A percentile compares a stretch with the other conserved stretches of the same genome.
Conservation (phyloP, 73 alveolate genomes). For the Uronychia setigera region DNA sequence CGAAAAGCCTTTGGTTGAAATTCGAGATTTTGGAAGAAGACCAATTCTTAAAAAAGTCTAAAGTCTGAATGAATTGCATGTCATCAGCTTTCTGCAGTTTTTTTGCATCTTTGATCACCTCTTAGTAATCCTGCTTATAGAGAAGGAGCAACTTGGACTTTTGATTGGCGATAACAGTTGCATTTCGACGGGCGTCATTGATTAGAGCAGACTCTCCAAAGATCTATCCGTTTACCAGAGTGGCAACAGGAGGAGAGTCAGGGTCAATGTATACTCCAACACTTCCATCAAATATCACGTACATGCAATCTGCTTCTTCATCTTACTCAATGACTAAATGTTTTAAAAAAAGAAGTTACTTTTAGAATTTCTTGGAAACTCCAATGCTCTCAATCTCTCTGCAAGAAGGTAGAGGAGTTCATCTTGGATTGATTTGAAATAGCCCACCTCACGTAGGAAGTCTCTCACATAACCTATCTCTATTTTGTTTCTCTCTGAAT, state of each 20-base stretch:
- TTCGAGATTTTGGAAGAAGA: not conserved
- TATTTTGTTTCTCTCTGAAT: not conserved
- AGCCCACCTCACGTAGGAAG: not conserved
- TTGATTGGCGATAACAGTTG: not conserved
- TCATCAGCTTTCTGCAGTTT: not conserved
- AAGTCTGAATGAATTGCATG: not conserved
- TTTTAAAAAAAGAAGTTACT: not conserved
- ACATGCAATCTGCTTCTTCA: not conserved
- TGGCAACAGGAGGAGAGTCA: not conserved
- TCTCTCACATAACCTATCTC: not conserved
- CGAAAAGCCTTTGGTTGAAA: not conserved
- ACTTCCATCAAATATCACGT: not conserved
- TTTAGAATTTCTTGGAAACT: not conserved
- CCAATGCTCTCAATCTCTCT: not conserved
- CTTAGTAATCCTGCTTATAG: not conserved
- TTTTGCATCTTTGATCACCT: not conserved
- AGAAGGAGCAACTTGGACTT: not conserved
- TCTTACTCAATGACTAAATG: not conserved
- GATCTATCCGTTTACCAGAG: not conserved
- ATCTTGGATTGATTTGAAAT: not conserved
- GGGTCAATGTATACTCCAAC: not conserved
- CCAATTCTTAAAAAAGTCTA: not conserved
- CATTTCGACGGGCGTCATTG: not conserved
- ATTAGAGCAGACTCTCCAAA: not conserved
- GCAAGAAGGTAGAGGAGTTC: not conserved